Evolutionary conservation across 208 protist genomes (phyloP), one percentile per base, ranked within the genome.

Genomic region (Trichomonas gallinae): DNA sequence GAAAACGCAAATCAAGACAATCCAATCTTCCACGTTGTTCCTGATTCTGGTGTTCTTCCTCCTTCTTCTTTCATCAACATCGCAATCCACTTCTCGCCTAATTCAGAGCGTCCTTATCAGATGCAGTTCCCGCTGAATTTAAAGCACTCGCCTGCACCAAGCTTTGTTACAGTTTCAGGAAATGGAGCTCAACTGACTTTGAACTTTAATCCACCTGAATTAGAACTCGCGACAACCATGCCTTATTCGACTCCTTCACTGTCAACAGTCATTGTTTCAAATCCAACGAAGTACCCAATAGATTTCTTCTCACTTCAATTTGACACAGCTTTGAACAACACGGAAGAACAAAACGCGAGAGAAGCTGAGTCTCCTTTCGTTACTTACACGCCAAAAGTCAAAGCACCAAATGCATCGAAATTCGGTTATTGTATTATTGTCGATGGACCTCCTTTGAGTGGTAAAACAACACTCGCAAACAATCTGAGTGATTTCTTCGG

Each of bases 11-110:
- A 45, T 48, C 45, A 3, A 46, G 36, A 42, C 0, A 40, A 85
- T 85, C 13, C 31, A 21, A 89, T 40, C n/a, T 72, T 72, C 58
- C 58, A 72, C 26, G 58, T 72, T 72, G 17, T 51, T 38, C 87
- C 87, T 21, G 87, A 93, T 40, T 93, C 87, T 0, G 87, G 87
- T 44, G n/a, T 93, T 38, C 46, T 93, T 15, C 44, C 44, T 48
- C 87, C 87, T 93, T 93, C 87, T 26, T 93, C 87, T 38, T 93
- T 93, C n/a, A 93, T 93, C 21, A 93, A 93, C 17, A 51, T 93
- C 51, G 40, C 44, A 48, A 93, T 93, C n/a, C 87, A 93, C 46
- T 93, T 93, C 45, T 15, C 15, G 13, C 87, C 87, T 38, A 34
- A 51, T 38, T 38, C 13, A 17, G 44, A 48, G 51, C 6, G 44